Base-by-base conservation (phyloP, 2,329 filamentous ascomycete species). In the Drechslera avenae region DNA sequence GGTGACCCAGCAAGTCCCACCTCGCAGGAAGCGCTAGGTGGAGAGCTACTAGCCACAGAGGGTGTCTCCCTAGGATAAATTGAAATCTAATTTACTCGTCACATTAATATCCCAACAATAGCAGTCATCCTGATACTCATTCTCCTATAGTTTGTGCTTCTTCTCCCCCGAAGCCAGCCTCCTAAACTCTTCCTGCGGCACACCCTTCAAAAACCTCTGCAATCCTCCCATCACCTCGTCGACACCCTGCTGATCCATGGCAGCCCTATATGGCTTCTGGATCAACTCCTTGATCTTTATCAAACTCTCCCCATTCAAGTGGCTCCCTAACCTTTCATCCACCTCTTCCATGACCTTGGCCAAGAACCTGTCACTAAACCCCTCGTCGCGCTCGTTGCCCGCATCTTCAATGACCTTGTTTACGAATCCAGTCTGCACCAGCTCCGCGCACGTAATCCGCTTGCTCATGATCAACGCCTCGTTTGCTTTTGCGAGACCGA, bases 401-500 rank as follows among this genome's bases (percentile, higher is more conserved):
- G 78, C 78, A 30, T 8, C 21, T 2, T 81, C 76, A 59, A 97
- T 88, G 13, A 96, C 81, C 73, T 87, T 89, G 66, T 97, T 97
- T 36, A 95, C 90, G 67, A 91, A 97, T 0, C 93, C 92, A 2
- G 84, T 82, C 7, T 81, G 77, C 56, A 92, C 79, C 23, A 97
- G 80, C 68, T 96, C 91, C 18, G 87, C 83, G 23, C 84, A 83
- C 0, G 79, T 72, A 62, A 97, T 89, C 36, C 86, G 82, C 73
- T 88, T 89, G 66, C 88, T 91, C 88, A 96, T 94, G 60, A 99
- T 86, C 10, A 97, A 81, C 10, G 94, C 93, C 79, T 97, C 94
- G 68, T 95, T 96, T 8, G 91, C 92, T 70, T 90, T 89, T 51
- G 83, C 79, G 42, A 91, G 82, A 1, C 94, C 94, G 18, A 97